Evolutionary conservation across 2,329 filamentous ascomycete species (phyloP).

Genomic region (Fusarium aywerte): DNA sequence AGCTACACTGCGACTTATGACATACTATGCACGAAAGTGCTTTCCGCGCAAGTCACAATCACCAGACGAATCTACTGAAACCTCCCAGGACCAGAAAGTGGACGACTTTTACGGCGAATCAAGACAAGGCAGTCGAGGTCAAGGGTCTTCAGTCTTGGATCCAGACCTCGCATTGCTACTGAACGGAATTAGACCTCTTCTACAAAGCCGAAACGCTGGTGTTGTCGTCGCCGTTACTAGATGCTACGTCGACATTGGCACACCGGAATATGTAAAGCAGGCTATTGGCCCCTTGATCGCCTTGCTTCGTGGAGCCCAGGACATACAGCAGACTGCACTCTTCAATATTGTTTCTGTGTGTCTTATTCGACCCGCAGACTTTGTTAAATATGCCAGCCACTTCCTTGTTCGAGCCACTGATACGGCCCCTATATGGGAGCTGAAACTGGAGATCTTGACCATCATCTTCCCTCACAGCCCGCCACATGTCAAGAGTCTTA

Average conservation of each 20-base stretch:
- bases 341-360: slow-evolving; percentile 97
- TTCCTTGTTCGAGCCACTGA: slow-evolving; percentile 88
- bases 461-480: slow-evolving; percentile 88
- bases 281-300: slow-evolving; percentile 88
- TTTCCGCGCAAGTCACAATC: slow-evolving; percentile 78
- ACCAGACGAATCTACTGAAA: slow-evolving; percentile 57
- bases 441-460: slow-evolving; percentile 92
- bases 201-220: slow-evolving; percentile 92
- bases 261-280: slow-evolving; percentile 76
- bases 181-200: slow-evolving; percentile 80
- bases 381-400: slow-evolving; percentile 87
- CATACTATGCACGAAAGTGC: slow-evolving; percentile 84
- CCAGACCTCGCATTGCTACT: slow-evolving; percentile 85
- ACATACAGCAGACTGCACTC: slow-evolving; percentile 89
- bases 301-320: slow-evolving; percentile 82
- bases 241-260: slow-evolving; percentile 86
- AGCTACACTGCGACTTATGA: slow-evolving; percentile 82
- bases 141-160: slow-evolving; percentile 70
- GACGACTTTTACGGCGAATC: slow-evolving; percentile 86
- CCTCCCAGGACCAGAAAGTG: slow-evolving; percentile 54
- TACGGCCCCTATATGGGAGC: slow-evolving; percentile 81
- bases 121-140: slow-evolving; percentile 55
- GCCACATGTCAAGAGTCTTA: slow-evolving; percentile 80
- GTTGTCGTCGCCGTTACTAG: slow-evolving; percentile 89
- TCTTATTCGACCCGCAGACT: slow-evolving; percentile 77